Conservation (phyloP, 2,329 filamentous ascomycete genomes). For the Ceratocystis ficicola region DNA sequence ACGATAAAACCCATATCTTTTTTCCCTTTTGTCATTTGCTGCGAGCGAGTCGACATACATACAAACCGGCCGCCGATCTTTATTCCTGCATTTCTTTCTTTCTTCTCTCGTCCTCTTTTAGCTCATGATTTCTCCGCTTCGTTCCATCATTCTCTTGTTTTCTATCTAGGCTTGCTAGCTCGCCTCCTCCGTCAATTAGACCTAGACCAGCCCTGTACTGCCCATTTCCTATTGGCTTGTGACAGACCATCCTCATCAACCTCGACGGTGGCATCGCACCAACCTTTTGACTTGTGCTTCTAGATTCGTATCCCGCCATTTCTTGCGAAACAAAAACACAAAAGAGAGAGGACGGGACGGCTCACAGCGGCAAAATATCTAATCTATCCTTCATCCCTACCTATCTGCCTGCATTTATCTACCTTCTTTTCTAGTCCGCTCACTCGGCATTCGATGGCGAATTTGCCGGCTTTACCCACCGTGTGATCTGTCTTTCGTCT, state of each 20-base stretch:
- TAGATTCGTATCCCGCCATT: background rate
- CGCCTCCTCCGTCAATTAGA: background rate
- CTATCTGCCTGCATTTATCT: background rate
- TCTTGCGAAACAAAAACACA: background rate
- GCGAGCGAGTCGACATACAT: constrained; percentile 1
- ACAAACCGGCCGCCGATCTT: background rate
- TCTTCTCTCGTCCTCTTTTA: background rate
- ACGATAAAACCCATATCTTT: background rate
- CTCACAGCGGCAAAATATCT: too few species aligned
- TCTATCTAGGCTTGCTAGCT: background rate
- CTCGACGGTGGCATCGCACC: background rate
- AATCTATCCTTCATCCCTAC: background rate
- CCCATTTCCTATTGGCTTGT: background rate
- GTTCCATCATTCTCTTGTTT: background rate
- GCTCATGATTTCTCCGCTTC: background rate
- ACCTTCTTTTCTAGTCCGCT: background rate
- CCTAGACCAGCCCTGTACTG: background rate
- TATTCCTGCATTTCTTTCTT: background rate
- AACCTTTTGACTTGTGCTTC: background rate
- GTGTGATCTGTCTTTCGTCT: background rate
- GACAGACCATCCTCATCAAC: background rate
- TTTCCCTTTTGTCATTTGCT: background rate
- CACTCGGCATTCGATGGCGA: background rate
- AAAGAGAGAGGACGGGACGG: too few species aligned
- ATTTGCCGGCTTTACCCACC: background rate